phyloP scores from a whole-genome alignment of 2,329 filamentous ascomycete genomes.

The Neonectria neomacrospora region DNA sequence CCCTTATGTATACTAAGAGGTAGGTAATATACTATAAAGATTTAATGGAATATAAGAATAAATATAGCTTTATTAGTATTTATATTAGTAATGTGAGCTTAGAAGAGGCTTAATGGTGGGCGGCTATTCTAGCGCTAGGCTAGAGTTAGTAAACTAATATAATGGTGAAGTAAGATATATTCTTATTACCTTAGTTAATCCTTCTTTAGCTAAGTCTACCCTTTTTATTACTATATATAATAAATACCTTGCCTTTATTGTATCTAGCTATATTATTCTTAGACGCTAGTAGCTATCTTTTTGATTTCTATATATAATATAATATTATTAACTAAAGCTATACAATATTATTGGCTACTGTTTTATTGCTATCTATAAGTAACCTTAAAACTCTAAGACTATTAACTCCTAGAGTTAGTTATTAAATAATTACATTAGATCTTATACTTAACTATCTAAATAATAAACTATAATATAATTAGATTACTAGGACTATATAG shows the following conservation, averaged over 20 bases:
- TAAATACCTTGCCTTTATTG: background rate
- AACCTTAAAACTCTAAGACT: background rate
- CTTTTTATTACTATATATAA: conserved; percentile 7
- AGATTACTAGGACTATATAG: conserved; percentile 7
- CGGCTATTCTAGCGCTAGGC: conserved; percentile 14
- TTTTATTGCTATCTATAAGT: conserved; percentile 10
- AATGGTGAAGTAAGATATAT: background rate
- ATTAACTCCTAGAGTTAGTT: conserved; percentile 1
- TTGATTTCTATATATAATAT: conserved; percentile 1
- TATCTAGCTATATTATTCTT: conserved; percentile 9
- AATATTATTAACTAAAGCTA: conserved; percentile 8
- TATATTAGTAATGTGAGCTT: background rate
- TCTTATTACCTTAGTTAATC: conserved; percentile 8
- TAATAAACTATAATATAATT: background rate
- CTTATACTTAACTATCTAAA: background rate
- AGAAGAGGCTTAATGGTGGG: conserved; percentile 13
- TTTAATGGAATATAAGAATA: background rate
- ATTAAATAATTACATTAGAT: background rate
- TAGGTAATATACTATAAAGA: background rate
- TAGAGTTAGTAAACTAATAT: conserved; percentile 9
- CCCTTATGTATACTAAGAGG: conserved; percentile 6
- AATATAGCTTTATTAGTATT: background rate
- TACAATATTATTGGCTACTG: conserved; percentile 6
- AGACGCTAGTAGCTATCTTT: conserved; percentile 12
- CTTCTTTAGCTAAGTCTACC: background rate